Evolutionary conservation across 345 rosid species (phyloP).

Genomic region (Syzygium grande): DNA sequence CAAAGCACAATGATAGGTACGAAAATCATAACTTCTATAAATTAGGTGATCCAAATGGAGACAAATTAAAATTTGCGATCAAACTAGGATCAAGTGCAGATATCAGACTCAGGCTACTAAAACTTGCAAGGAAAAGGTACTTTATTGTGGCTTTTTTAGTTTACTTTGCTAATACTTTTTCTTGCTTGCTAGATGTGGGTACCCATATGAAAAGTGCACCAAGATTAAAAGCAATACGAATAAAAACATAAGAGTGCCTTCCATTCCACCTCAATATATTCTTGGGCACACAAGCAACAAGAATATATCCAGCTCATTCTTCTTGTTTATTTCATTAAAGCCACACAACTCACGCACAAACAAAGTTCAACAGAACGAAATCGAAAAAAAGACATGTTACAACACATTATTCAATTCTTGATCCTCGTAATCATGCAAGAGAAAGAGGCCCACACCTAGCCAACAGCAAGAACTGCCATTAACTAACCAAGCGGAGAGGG

Average conservation of each 20-base stretch:
- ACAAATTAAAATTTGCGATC: neutral
- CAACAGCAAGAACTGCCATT: neutral
- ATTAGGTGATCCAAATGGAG: neutral
- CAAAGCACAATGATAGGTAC: neutral
- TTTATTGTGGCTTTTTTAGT: neutral
- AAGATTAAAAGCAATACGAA: neutral
- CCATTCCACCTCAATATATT: neutral
- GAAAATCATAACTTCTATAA: neutral
- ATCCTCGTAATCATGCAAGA: neutral
- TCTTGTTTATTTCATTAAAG: neutral
- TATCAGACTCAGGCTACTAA: neutral
- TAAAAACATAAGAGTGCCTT: neutral
- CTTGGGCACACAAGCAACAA: neutral
- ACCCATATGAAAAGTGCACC: neutral
- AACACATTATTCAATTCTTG: neutral
- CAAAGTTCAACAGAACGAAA: neutral
- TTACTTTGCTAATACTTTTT: neutral
- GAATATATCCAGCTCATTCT: neutral
- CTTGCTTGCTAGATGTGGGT: neutral
- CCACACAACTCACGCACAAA: neutral
- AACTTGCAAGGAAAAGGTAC: neutral
- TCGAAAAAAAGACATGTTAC: neutral
- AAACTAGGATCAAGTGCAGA: neutral
- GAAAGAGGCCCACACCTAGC: neutral
- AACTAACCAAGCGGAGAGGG: neutral